Base-by-base conservation (phyloP, 139 green algal species). In the Chlorella sorokiniana region DNA sequence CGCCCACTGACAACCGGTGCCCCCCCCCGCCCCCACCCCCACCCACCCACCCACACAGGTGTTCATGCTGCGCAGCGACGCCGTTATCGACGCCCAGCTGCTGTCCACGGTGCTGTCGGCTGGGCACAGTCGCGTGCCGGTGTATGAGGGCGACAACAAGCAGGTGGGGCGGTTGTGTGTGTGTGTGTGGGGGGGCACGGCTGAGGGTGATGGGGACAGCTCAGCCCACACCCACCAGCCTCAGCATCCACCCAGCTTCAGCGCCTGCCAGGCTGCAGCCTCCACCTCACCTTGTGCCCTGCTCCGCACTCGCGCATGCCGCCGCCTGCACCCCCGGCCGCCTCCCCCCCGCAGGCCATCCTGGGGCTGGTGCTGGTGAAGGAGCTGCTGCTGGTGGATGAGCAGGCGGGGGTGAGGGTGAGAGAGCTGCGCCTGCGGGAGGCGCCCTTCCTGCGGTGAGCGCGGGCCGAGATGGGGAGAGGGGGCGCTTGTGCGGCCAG, bases 41-140 rank as follows among this genome's bases (percentile, higher is more conserved):
- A n/a, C 9, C 29, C 11, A 63, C 18, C 9, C 44, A 31, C 27
- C 11, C 29, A 9, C 10, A 33, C 96, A 97, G 91, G 93, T 95
- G 59, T 97, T 96, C 83, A 95, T 95, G 89, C 78, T 97, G 61
- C 82, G 85, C 18, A 64, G 67, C 3, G 89, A 95, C 31, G 88
- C 88, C 6, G 73, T 89, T 8, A 80, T 98, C 59, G 86, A 95
- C 84, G 84, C 92, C 48, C 52, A 73, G 7, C 85, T 85, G 20
- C 38, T 93, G 64, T 81, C 86, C 20, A 52, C 63, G 1, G 72
- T 79, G 35, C 31, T 79, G 1, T 4, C 37, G 0, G 72, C 72
- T 23, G 72, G 72, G 52, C 72, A 79, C 72, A 69, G 52, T 35
- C 72, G 72, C 35, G 37, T 79, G 72, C 72, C 72, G 33, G 72